Evolutionary conservation across 768 basidiomycete genomes (phyloP).

Genomic region (Rhodosporidiobolus odoratus): DNA sequence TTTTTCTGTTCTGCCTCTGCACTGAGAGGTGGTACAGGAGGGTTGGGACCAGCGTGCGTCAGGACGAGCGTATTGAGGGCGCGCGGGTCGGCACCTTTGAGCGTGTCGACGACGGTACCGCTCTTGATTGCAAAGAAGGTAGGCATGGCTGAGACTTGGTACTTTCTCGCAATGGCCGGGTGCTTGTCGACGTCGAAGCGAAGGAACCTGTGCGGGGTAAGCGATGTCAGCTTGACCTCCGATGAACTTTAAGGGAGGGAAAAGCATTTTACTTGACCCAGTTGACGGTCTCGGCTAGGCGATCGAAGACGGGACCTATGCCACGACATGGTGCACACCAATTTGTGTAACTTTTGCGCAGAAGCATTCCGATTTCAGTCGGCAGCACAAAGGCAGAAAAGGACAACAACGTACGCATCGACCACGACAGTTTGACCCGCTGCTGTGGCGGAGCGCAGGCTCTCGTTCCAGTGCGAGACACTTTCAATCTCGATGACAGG

Average conservation of each 20-base stretch:
- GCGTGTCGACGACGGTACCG: not conserved
- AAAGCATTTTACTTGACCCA: constrained; percentile 16
- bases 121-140: constrained; percentile 35
- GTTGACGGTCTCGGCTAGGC: constrained; percentile 6
- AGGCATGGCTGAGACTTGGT: constrained; percentile 33
- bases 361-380: too few relatives aligned
- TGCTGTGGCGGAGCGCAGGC: constrained; percentile 14
- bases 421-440: constrained; percentile 27
- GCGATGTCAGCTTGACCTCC: not conserved
- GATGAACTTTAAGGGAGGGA: not conserved
- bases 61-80: constrained; percentile 22
- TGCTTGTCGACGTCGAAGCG: constrained; percentile 24
- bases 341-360: not conserved
- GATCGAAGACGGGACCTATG: constrained; percentile 28
- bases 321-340: constrained; percentile 33
- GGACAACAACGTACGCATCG: constrained; percentile 5
- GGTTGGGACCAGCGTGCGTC: constrained; percentile 37
- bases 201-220: not conserved
- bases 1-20: constrained; percentile 19
- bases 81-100: constrained; percentile 35
- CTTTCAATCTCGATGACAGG: constrained; percentile 14
- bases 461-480: constrained; percentile 30
- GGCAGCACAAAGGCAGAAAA: not conserved
- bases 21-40: constrained; percentile 22
- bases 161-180: constrained; percentile 9